Conservation (phyloP, 2,329 filamentous ascomycete genomes). For the Calonectria leucothoes region DNA sequence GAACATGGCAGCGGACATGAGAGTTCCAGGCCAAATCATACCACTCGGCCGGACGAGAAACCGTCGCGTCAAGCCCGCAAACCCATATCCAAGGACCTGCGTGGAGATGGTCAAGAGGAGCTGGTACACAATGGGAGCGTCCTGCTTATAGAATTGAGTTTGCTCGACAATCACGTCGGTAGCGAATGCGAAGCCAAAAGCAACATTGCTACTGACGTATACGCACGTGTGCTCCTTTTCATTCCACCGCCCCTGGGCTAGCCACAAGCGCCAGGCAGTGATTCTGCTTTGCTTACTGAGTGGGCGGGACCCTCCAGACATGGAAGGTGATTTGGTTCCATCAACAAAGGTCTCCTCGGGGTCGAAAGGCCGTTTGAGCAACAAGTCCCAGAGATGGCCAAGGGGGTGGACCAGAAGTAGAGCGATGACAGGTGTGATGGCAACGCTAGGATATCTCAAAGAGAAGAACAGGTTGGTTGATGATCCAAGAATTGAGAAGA, state of each 20-base stretch:
- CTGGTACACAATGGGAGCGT: conserved; percentile 81
- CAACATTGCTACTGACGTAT: conserved; percentile 90
- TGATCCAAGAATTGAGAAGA: conserved; percentile 85
- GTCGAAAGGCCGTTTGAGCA: conserved; percentile 72
- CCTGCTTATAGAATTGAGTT: conserved; percentile 88
- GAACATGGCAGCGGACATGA: conserved; percentile 92
- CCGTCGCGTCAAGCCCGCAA: conserved; percentile 83
- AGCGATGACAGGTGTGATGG: conserved; percentile 89
- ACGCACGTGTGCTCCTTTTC: conserved; percentile 91
- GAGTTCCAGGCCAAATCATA: conserved; percentile 92
- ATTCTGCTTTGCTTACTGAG: conserved; percentile 41
- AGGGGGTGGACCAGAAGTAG: conserved; percentile 86
- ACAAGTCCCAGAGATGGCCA: conserved; percentile 81
- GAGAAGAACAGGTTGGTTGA: conserved; percentile 91
- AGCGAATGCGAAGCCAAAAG: conserved; percentile 89
- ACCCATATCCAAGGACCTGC: conserved; percentile 87
- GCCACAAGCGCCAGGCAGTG: conserved; percentile 73
- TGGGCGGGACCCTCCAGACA: conserved; percentile 31
- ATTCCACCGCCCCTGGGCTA: conserved; percentile 85
- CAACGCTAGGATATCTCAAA: conserved; percentile 88
- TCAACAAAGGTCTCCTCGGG: conserved; percentile 61
- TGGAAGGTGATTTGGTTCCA: conserved; percentile 53
- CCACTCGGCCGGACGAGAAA: conserved; percentile 87
- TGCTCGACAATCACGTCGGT: conserved; percentile 93
- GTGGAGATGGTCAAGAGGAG: conserved; percentile 86